Evolutionary conservation across 306 rosid species (phyloP).

Genomic region (Cucurbita ficifolia): DNA sequence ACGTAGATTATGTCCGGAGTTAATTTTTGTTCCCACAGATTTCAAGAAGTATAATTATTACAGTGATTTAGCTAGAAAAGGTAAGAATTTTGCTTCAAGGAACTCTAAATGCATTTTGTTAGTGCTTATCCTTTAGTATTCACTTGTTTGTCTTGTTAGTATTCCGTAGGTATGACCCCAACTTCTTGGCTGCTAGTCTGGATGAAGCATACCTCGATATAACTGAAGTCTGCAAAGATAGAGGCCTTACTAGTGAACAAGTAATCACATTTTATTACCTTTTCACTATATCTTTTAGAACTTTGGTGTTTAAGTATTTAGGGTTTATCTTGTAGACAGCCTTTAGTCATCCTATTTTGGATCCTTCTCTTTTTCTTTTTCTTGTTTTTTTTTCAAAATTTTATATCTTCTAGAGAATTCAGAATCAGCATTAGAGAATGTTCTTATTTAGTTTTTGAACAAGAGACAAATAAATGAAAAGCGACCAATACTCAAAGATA

Average conservation of each 20-base stretch:
- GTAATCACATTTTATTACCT: slow-evolving; percentile 16
- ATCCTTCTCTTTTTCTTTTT: not conserved
- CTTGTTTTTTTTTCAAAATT: too few relatives aligned
- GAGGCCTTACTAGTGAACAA: slow-evolving; percentile 43
- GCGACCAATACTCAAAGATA: too few relatives aligned
- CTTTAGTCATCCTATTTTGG: not conserved
- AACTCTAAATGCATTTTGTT: not conserved
- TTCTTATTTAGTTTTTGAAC: too few relatives aligned
- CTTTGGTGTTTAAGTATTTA: not conserved
- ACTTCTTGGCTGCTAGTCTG: slow-evolving; percentile 76
- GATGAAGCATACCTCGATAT: slow-evolving; percentile 94
- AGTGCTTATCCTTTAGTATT: slow-evolving; percentile 2
- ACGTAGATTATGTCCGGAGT: slow-evolving; percentile 63
- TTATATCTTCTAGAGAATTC: not conserved
- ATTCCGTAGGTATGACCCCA: slow-evolving; percentile 64
- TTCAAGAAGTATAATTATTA: slow-evolving; percentile 65
- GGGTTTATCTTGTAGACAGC: not conserved
- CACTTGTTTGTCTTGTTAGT: slow-evolving; percentile 27
- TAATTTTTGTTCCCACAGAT: slow-evolving; percentile 67
- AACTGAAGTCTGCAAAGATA: slow-evolving; percentile 67
- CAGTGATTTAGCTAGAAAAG: slow-evolving; percentile 70
- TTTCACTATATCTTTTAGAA: not conserved
- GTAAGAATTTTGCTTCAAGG: slow-evolving; percentile 21
- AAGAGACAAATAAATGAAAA: too few relatives aligned
- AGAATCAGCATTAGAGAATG: not conserved